These are phyloP conservation scores for Colletotrichum tropicale DNA, from an alignment of 2,329 filamentous ascomycete species.

Conservation along the genomic window DNA sequence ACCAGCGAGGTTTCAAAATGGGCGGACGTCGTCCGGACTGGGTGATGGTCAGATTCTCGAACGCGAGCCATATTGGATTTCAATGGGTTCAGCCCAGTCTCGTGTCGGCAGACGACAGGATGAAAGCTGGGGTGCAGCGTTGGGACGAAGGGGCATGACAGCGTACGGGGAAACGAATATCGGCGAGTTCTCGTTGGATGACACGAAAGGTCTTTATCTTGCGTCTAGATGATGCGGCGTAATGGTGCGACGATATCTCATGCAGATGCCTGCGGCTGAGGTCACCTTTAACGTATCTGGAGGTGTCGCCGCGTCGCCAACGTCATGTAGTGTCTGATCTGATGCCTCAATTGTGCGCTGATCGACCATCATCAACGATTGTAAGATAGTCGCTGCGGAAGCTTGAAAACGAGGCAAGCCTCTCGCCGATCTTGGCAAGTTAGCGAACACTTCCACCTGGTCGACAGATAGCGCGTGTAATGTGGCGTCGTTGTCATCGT, in stretches of 20 bases:
- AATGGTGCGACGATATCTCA: neutral
- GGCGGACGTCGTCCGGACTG: slow-evolving; percentile 7
- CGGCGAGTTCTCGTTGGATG: neutral
- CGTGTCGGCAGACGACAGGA: neutral
- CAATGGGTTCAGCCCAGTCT: neutral
- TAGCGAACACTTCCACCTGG: neutral
- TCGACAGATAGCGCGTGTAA: neutral
- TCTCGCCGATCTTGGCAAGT: slow-evolving; percentile 1
- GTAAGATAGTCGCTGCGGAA: neutral
- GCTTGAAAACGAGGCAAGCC: neutral
- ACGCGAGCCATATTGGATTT: neutral
- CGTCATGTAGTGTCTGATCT: neutral
- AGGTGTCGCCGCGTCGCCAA: neutral
- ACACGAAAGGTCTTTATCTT: neutral
- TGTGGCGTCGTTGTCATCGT: slow-evolving; percentile 2
- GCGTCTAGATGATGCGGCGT: neutral
- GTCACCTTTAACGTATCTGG: neutral
- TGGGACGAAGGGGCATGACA: neutral
- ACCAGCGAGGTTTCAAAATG: neutral
- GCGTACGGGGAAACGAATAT: neutral
- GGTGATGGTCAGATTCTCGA: neutral
- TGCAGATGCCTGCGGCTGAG: neutral
- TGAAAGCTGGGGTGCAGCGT: neutral
- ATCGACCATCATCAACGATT: neutral
- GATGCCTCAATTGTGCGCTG: neutral